Conservation (phyloP, 2,329 filamentous ascomycete genomes). For the Tolypocladium nubicola region DNA sequence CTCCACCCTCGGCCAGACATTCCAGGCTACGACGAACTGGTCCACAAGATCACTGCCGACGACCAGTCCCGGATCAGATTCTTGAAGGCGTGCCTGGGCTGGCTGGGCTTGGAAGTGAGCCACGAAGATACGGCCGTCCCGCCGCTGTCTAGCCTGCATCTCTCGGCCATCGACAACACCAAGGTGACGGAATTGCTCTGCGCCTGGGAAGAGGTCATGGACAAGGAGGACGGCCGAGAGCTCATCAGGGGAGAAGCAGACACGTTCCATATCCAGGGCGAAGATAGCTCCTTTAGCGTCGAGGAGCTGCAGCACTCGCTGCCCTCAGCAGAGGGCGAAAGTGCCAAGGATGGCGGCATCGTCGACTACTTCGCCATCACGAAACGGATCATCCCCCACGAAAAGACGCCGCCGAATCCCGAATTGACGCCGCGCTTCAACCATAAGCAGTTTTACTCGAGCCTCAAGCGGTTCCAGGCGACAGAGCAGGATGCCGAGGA, state of each 20-base stretch:
- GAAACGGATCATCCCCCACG: constrained; percentile 67
- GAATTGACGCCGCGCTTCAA: constrained; percentile 81
- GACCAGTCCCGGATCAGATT: constrained; percentile 64
- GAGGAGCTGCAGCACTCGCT: constrained; percentile 44
- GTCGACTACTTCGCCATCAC: constrained; percentile 63
- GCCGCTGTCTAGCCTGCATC: constrained; percentile 70
- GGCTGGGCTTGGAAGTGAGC: constrained; percentile 72
- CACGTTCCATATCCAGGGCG: constrained; percentile 66
- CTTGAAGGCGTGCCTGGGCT: constrained; percentile 66
- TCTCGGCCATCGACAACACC: constrained; percentile 57
- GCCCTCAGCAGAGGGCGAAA: constrained; percentile 12
- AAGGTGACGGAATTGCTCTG: constrained; percentile 59
- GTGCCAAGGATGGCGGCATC: constrained; percentile 41
- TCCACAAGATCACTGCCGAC: constrained; percentile 55
- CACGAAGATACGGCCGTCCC: constrained; percentile 60
- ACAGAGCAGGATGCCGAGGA: constrained; percentile 44
- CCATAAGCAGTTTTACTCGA: constrained; percentile 66
- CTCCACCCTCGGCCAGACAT: constrained; percentile 56
- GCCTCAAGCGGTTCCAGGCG: constrained; percentile 55
- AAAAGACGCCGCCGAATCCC: constrained; percentile 52
- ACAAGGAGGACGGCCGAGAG: constrained; percentile 53
- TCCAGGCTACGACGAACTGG: constrained; percentile 59
- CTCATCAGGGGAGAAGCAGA: constrained; percentile 75
- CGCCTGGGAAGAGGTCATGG: constrained; percentile 57
- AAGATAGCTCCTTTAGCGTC: constrained; percentile 49